Percentiles rank a stretch among this genome's conserved stretches.
These are phyloP conservation scores for Piedraia hortae DNA, from an alignment of 2,329 filamentous ascomycete genomes.

Conservation along the genomic window DNA sequence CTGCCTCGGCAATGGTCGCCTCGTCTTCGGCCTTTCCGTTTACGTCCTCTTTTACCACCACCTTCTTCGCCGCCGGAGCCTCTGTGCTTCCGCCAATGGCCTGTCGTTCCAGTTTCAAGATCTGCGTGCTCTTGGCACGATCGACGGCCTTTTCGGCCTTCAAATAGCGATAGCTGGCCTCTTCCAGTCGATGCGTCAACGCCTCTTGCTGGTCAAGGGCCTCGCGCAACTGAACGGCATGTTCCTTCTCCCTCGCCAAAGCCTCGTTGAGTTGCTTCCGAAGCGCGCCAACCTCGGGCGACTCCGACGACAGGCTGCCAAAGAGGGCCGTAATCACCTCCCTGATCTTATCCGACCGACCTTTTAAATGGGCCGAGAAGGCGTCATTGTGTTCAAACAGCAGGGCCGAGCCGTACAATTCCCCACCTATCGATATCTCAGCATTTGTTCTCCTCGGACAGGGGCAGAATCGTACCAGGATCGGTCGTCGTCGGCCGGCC, in stretches of 20 bases:
- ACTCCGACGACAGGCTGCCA: constrained; percentile 19
- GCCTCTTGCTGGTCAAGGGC: constrained; percentile 9
- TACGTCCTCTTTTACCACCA: constrained; percentile 16
- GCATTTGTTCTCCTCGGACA: constrained; percentile 9
- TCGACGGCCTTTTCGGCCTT: constrained; percentile 89
- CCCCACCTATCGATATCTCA: constrained; percentile 10
- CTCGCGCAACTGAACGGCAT: constrained; percentile 7
- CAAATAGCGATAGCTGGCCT: constrained; percentile 71
- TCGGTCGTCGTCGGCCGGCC: constrained; percentile 12
- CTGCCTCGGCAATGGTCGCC: constrained; percentile 32
- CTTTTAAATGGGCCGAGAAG: constrained; percentile 57
- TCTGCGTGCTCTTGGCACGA: constrained; percentile 61
- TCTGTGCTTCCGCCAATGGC: constrained; percentile 34
- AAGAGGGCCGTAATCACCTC: constrained; percentile 46
- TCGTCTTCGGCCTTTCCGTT: constrained; percentile 14
- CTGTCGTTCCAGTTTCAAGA: constrained; percentile 77
- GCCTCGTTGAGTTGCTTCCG: constrained; percentile 50
- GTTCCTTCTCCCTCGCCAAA: constrained; percentile 50
- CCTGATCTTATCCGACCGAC: constrained; percentile 50
- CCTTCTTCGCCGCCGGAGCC: constrained; percentile 17
- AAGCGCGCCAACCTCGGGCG: constrained; percentile 42
- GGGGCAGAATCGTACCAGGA: constrained; percentile 9
- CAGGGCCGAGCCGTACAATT: constrained; percentile 22
- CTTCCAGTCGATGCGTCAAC: constrained; percentile 63
- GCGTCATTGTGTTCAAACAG: constrained; percentile 26